Conservation (phyloP, 2,329 filamentous ascomycete genomes). For the Tolypocladium cylindrosporum region DNA sequence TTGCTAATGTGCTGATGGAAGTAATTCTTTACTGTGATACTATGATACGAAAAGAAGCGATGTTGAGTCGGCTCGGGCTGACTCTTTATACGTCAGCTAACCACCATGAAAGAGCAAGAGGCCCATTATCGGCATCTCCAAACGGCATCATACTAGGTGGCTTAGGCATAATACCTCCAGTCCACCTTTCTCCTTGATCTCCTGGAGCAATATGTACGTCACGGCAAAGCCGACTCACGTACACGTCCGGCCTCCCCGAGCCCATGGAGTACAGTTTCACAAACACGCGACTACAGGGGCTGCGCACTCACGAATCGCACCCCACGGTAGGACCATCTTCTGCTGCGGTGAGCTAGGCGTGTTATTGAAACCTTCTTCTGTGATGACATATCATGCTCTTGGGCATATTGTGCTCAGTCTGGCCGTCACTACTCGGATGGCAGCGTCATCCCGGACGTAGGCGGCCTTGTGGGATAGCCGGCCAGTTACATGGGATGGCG, state of each 20-base stretch:
- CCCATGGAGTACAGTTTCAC: not conserved
- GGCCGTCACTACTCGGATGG: not conserved
- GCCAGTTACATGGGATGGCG: not conserved
- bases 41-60: too few species aligned
- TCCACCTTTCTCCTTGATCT: too few species aligned
- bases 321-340: not conserved
- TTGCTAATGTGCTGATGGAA: not conserved
- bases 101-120: too few species aligned
- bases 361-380: not conserved
- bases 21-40: too few species aligned
- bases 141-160: too few species aligned
- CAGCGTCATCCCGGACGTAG: not conserved
- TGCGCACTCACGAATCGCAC: not conserved
- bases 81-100: too few species aligned
- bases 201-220: not conserved
- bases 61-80: not conserved
- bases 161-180: too few species aligned
- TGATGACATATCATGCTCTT: not conserved
- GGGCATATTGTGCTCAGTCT: not conserved
- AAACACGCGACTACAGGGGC: too few species aligned
- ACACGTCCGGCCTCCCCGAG: not conserved
- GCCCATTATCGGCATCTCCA: too few species aligned
- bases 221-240: not conserved
- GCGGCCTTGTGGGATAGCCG: not conserved
- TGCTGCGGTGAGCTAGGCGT: too few species aligned